phyloP scores from a whole-genome alignment of 345 rosid species.

The Carallia brachiata region DNA sequence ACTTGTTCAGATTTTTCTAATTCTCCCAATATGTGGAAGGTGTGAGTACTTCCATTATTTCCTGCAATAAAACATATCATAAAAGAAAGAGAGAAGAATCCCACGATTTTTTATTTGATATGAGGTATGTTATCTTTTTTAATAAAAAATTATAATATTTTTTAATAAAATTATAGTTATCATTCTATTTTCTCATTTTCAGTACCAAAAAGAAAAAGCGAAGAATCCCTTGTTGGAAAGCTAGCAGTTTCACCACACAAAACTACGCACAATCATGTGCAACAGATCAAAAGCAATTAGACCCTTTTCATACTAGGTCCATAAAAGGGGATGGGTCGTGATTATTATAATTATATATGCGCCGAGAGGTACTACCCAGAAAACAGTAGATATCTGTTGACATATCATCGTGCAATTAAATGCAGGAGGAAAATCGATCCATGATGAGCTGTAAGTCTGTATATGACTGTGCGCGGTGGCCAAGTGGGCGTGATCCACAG shows the following conservation, averaged over 20 bases:
- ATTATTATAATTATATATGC: not conserved
- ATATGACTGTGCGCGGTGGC: no score
- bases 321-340: not conserved
- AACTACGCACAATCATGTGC: not conserved
- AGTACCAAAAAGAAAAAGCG: slow-evolving; percentile 7
- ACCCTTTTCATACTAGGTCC: not conserved
- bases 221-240: not conserved
- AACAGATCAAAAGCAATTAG: not conserved
- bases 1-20: no score
- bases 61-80: slow-evolving; percentile 8
- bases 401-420: not conserved
- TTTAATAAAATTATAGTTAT: no score
- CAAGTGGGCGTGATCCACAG: slow-evolving; percentile 7
- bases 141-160: no score
- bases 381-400: not conserved
- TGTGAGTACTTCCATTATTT: slow-evolving; percentile 13
- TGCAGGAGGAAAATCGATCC: not conserved
- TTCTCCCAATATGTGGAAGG: not conserved
- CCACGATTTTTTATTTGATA: no score
- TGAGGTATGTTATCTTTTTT: no score
- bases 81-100: no score
- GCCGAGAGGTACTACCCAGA: not conserved
- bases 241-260: not conserved
- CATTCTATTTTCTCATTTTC: no score
- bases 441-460: not conserved